Percentiles rank a stretch among this genome's conserved stretches.
Evolutionary conservation across 768 basidiomycete genomes (phyloP).

Genomic region (Lepiota venenata): DNA sequence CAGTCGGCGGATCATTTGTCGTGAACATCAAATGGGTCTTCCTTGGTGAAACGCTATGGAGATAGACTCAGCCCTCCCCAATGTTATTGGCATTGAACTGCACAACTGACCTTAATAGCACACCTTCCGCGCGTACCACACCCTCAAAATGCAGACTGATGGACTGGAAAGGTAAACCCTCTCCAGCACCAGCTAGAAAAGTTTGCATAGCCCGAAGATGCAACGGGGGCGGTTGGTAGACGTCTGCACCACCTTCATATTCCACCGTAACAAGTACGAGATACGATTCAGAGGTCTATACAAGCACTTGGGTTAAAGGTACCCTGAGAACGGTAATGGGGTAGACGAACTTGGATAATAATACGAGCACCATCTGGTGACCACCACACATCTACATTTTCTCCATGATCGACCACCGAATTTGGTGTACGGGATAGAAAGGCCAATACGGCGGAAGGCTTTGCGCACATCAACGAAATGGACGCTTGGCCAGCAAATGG

Average conservation of each 20-base stretch:
- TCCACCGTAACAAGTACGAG: constrained; percentile 72
- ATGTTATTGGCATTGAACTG: neutral
- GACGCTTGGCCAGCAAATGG: constrained; percentile 2
- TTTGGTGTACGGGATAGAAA: constrained; percentile 72
- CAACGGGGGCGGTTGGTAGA: constrained; percentile 52
- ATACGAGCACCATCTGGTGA: constrained; percentile 78
- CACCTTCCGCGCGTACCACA: constrained; percentile 75
- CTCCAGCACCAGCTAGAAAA: constrained; percentile 80
- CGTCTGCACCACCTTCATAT: constrained; percentile 49
- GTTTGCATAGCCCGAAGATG: constrained; percentile 56
- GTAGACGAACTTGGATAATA: constrained; percentile 65
- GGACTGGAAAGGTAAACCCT: constrained; percentile 67
- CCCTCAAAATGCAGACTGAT: constrained; percentile 74
- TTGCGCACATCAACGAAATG: constrained; percentile 7
- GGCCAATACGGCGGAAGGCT: constrained; percentile 74
- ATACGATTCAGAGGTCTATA: constrained; percentile 79
- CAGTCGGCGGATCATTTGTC: constrained; percentile 66
- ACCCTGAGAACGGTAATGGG: constrained; percentile 1
- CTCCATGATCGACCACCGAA: constrained; percentile 82
- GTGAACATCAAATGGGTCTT: constrained; percentile 69
- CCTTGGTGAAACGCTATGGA: constrained; percentile 68
- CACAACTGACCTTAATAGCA: constrained; percentile 56
- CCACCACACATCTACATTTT: constrained; percentile 74
- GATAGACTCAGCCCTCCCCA: constrained; percentile 1
- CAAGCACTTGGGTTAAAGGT: neutral